These are phyloP conservation scores for Cryoendolithus antarcticus DNA, from an alignment of 2,329 filamentous ascomycete species.

Conservation along the genomic window DNA sequence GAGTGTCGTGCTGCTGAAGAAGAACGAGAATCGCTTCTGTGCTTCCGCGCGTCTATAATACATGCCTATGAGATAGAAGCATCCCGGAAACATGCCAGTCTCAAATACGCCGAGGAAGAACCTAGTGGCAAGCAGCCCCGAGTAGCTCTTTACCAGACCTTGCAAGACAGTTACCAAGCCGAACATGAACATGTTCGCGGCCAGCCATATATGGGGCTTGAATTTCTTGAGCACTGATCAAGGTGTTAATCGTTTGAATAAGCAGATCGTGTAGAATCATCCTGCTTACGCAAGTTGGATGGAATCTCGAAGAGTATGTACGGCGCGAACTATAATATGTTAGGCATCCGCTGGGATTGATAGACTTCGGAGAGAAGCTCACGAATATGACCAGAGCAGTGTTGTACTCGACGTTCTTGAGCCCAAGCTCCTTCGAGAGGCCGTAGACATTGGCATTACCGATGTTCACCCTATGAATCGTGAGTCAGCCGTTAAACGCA, in stretches of 20 bases:
- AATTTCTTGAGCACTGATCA: constrained; percentile 40
- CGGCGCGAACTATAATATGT: too few species aligned
- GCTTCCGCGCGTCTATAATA: constrained; percentile 84
- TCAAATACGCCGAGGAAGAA: constrained; percentile 66
- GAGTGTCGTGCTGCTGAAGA: constrained; percentile 72
- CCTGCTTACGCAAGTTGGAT: constrained; percentile 28
- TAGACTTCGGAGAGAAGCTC: too few species aligned
- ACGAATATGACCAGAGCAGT: constrained; percentile 43
- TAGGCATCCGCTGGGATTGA: too few species aligned
- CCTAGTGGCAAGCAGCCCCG: constrained; percentile 60
- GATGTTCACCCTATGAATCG: constrained; percentile 35
- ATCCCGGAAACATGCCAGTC: constrained; percentile 52
- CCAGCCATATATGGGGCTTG: constrained; percentile 39
- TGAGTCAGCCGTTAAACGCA: too few species aligned
- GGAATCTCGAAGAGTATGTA: constrained; percentile 44
- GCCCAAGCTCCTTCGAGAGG: constrained; percentile 33
- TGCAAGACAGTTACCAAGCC: constrained; percentile 64
- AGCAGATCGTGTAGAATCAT: not conserved
- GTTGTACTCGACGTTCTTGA: constrained; percentile 36
- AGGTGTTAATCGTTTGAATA: constrained; percentile 16
- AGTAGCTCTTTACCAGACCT: constrained; percentile 66
- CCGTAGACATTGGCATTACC: constrained; percentile 41
- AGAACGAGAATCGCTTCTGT: constrained; percentile 85
- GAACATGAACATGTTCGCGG: constrained; percentile 71
- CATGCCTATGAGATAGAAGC: constrained; percentile 62